phyloP scores from a whole-genome alignment of 441 rosid species.

The Brassica balearica region DNA sequence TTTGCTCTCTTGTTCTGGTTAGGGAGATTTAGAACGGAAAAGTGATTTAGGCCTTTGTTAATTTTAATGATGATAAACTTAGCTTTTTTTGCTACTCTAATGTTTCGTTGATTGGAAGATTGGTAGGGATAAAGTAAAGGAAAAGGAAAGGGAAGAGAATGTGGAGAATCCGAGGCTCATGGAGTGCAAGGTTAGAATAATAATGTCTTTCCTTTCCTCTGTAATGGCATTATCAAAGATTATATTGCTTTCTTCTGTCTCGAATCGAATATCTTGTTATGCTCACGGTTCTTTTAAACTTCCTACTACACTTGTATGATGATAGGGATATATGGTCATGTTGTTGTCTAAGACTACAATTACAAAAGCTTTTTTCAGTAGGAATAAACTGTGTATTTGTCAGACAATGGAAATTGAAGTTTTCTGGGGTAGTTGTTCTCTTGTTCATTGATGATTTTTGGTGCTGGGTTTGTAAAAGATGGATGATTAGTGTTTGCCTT shows the following conservation, averaged over 20 bases:
- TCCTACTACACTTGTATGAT: neutral
- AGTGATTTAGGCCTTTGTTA: neutral
- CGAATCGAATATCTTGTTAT: neutral
- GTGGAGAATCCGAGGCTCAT: conserved; percentile 59
- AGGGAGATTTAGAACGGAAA: too few relatives aligned
- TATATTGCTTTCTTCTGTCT: neutral
- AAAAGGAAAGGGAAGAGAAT: conserved; percentile 69
- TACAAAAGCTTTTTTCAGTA: conserved; percentile 4
- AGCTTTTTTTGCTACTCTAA: conserved; percentile 1
- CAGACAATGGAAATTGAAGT: conserved; percentile 1
- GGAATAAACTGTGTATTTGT: neutral
- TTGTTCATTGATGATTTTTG: conserved; percentile 8
- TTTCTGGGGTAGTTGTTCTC: conserved; percentile 2
- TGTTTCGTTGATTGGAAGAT: conserved; percentile 48
- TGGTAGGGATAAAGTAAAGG: conserved; percentile 63
- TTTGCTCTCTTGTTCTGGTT: too few relatives aligned
- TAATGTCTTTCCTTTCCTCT: conserved; percentile 25
- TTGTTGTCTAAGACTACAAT: neutral
- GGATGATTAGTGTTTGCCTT: conserved; percentile 2
- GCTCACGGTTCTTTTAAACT: neutral
- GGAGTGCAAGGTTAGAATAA: conserved; percentile 81
- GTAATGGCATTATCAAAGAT: neutral
- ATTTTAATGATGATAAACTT: neutral
- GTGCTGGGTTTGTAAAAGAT: conserved; percentile 13
- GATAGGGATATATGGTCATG: neutral